Percentiles rank a stretch among this genome's conserved stretches.
phyloP scores from a whole-genome alignment of 2,329 filamentous ascomycete species.

The Penicillium sp. region DNA sequence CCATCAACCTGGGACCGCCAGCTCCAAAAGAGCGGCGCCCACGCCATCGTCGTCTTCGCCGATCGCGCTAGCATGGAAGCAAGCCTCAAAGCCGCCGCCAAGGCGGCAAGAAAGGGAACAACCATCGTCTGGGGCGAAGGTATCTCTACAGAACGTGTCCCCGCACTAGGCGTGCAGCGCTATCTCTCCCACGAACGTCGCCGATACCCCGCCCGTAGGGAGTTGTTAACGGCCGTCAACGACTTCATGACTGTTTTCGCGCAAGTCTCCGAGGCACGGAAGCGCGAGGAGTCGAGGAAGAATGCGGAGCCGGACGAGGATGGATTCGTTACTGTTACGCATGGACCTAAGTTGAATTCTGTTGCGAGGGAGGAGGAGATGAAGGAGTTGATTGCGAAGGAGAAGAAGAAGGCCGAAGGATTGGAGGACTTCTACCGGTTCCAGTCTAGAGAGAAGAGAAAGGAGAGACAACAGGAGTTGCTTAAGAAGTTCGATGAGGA shows the following conservation, averaged over 20 bases:
- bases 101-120: constrained; percentile 57
- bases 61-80: constrained; percentile 76
- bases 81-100: constrained; percentile 73
- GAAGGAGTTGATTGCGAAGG: constrained; percentile 57
- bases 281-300: constrained; percentile 61
- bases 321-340: constrained; percentile 88
- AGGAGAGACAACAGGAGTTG: constrained; percentile 69
- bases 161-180: constrained; percentile 54
- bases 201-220: constrained; percentile 66
- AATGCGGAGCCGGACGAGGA: constrained; percentile 87
- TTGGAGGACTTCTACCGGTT: constrained; percentile 79
- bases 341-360: constrained; percentile 70
- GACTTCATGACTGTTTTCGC: constrained; percentile 81
- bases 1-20: constrained; percentile 73
- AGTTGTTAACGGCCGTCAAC: constrained; percentile 74
- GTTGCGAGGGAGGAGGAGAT: constrained; percentile 73
- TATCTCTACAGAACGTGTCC: constrained; percentile 54
- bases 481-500: constrained; percentile 75
- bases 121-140: constrained; percentile 69
- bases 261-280: constrained; percentile 65
- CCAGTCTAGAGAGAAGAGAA: constrained; percentile 76
- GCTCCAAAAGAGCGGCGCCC: constrained; percentile 71
- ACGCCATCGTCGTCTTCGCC: constrained; percentile 79
- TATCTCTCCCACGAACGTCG: constrained; percentile 69
- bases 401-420: constrained; percentile 65